Evolutionary conservation across 768 basidiomycete species (phyloP), one percentile per base, ranked within the genome.

Genomic region (Cystofilobasidium ferigula): DNA sequence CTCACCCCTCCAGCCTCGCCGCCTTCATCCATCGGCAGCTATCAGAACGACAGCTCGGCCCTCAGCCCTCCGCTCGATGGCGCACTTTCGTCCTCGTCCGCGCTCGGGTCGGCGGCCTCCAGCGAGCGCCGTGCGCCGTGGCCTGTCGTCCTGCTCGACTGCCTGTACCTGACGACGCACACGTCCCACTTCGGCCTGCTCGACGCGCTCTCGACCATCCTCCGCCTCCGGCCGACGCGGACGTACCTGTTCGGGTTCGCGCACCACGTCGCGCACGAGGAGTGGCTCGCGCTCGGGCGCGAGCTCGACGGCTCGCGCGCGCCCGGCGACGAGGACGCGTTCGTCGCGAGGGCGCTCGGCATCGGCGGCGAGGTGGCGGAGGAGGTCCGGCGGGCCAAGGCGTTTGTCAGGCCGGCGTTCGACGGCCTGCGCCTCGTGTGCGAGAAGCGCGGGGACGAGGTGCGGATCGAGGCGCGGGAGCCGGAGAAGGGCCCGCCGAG

Each of bases 141-240:
- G 40, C 79, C 84, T 1, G 80, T 88, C 30, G 79, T 87, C 67
- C 82, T 91, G 57, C 78, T 91, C 43, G 90, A 94, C 74, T 88
- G 87, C 69, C 78, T 94, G 38, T 79, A 72, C 6, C 47, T 88
- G 3, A 72, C 74, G 9, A 73, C 80, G 2, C 87, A 89, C 73
- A 82, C 79, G n/a, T 90, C 88, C 10, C 91, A 94, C 74, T 82
- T 88, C 71, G 87, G 87, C 5, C 71, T 91, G n/a, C 78, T 77
- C 35, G 81, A 86, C 69, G 80, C 89, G 1, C 76, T 88, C 3
- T 75, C 74, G 13, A 75, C 81, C 1, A 81, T 85, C 32, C 76
- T 84, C 68, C 78, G 80, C 68, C 76, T 91, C 61, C 78, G 80
- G 24, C 84, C 87, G 7, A 70, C 69, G 43, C 79, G 82, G 70